Percentiles rank a stretch among this genome's conserved stretches.
Conservation (phyloP, 495 filamentous ascomycete genomes). For the Thozetella sp. region DNA sequence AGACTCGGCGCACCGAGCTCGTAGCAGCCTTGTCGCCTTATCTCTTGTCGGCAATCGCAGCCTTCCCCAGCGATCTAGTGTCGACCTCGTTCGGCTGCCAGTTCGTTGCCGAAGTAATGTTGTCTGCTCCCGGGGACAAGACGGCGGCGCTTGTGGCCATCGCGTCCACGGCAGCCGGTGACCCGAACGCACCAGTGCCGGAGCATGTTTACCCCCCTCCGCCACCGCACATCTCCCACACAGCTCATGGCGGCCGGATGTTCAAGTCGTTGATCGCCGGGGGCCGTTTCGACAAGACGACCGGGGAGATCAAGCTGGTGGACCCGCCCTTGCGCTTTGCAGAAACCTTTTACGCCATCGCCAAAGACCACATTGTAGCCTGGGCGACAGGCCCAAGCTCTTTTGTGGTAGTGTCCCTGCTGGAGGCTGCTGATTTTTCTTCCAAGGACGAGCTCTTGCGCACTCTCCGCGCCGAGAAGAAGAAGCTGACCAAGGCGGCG, state of each 20-base stretch:
- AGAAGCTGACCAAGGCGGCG: constrained; percentile 48
- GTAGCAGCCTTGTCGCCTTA: constrained; percentile 65
- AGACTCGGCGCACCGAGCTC: constrained; percentile 73
- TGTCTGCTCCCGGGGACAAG: constrained; percentile 77
- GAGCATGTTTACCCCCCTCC: constrained; percentile 37
- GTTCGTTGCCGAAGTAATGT: constrained; percentile 78
- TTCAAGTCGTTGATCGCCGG: constrained; percentile 87
- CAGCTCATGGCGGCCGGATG: constrained; percentile 76
- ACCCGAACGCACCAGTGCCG: constrained; percentile 48
- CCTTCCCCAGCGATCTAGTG: constrained; percentile 66
- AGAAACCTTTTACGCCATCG: constrained; percentile 72
- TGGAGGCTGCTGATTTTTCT: constrained; percentile 79
- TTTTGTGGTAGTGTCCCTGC: constrained; percentile 78
- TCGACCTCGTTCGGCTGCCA: constrained; percentile 82
- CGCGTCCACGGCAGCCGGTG: constrained; percentile 65
- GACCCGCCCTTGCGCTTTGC: constrained; percentile 83
- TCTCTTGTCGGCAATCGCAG: constrained; percentile 71
- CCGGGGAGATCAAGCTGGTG: constrained; percentile 66
- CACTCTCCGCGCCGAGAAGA: constrained; percentile 62
- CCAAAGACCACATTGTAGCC: constrained; percentile 71
- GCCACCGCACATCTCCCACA: constrained; percentile 53
- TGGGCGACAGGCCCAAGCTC: constrained; percentile 86
- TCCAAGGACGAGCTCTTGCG: constrained; percentile 65
- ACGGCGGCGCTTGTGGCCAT: constrained; percentile 67
- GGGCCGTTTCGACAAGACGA: constrained; percentile 74